phyloP scores from a whole-genome alignment of 2,329 filamentous ascomycete genomes.

The Thelonectria olida region DNA sequence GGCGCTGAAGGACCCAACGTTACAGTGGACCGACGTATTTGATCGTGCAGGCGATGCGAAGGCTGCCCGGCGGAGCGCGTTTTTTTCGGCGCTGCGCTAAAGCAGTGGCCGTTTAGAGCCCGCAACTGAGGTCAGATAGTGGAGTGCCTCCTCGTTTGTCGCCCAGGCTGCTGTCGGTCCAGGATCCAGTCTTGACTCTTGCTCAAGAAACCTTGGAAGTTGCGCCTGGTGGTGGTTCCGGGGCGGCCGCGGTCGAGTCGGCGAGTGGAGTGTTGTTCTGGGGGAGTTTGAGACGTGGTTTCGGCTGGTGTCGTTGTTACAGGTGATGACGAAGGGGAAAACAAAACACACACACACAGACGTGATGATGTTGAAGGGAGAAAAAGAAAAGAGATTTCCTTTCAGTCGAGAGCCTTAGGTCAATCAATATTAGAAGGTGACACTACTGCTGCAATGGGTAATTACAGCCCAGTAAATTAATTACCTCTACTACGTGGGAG shows the following conservation, averaged over 20 bases:
- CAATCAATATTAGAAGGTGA: too few species aligned
- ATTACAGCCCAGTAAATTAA: too few species aligned
- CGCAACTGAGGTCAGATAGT: background rate
- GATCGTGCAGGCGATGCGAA: background rate
- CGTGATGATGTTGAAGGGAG: background rate
- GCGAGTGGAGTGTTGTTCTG: background rate
- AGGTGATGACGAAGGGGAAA: background rate
- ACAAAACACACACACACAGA: background rate
- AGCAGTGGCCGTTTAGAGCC: background rate
- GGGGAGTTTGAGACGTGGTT: background rate
- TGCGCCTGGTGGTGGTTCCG: background rate
- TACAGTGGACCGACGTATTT: constrained; percentile 12
- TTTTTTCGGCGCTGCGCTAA: constrained; percentile 11
- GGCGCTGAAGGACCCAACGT: constrained; percentile 7
- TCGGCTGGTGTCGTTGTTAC: background rate
- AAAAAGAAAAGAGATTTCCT: background rate
- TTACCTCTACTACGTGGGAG: too few species aligned
- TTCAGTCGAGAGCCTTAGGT: background rate
- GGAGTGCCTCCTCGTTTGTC: background rate
- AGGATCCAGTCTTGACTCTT: background rate
- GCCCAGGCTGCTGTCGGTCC: background rate
- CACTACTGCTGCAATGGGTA: too few species aligned
- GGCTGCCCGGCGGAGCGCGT: background rate
- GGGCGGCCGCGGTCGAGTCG: constrained; percentile 5
- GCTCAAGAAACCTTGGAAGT: background rate